Percentiles rank a stretch among this genome's conserved stretches.
Conservation (phyloP, 2,329 filamentous ascomycete genomes). For the Claviceps cyperi region DNA sequence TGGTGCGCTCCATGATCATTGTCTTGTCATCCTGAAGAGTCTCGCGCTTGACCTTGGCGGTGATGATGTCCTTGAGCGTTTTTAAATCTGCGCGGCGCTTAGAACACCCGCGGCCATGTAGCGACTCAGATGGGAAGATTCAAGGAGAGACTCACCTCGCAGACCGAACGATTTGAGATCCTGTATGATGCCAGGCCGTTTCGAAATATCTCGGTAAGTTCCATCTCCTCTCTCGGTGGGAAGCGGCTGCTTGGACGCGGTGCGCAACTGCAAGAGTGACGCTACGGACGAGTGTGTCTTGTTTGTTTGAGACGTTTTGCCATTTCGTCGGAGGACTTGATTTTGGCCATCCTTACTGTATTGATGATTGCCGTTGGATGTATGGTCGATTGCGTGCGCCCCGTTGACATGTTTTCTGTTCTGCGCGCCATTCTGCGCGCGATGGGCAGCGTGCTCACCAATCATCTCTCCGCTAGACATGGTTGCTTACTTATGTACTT, state of each 20-base stretch:
- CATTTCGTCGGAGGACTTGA: background rate
- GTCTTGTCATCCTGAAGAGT: slow-evolving; percentile 58
- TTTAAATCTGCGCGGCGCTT: slow-evolving; percentile 33
- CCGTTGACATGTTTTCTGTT: slow-evolving; percentile 13
- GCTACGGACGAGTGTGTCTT: slow-evolving; percentile 4
- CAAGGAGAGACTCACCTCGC: slow-evolving; percentile 21
- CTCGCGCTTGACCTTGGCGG: slow-evolving; percentile 47
- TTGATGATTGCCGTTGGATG: slow-evolving; percentile 3
- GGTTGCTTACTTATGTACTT: background rate
- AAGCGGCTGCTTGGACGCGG: slow-evolving; percentile 44
- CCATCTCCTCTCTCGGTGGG: slow-evolving; percentile 50
- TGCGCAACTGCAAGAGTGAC: slow-evolving; percentile 19
- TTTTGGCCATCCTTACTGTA: slow-evolving; percentile 2
- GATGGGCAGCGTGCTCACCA: background rate
- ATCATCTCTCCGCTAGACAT: slow-evolving; percentile 1
- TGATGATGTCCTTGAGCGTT: slow-evolving; percentile 47
- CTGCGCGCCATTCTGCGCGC: slow-evolving; percentile 6
- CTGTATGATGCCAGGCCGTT: slow-evolving; percentile 34
- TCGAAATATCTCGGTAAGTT: slow-evolving; percentile 35
- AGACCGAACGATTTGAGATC: slow-evolving; percentile 43
- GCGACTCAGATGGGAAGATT: background rate
- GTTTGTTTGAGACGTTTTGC: slow-evolving; percentile 1
- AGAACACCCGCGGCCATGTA: background rate
- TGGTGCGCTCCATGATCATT: slow-evolving; percentile 61
- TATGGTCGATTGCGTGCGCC: slow-evolving; percentile 6